Evolutionary conservation across 169 alveolate species (phyloP).

Genomic region (Plasmodium berghei): DNA sequence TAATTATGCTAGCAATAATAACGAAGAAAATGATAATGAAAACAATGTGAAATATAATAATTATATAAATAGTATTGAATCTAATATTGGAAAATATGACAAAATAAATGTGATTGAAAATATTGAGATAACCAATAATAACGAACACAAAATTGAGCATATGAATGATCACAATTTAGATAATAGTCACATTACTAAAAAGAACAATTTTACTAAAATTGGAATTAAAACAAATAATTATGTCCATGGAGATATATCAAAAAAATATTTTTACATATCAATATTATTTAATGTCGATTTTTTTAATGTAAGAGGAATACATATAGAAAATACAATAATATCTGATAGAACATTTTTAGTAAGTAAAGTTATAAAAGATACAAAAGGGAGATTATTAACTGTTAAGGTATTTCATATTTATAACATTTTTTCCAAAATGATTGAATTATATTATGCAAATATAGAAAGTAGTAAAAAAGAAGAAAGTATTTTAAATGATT

Average conservation of each 20-base stretch:
- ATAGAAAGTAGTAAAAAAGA: constrained; percentile 7
- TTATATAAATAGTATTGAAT: neutral
- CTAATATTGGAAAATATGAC: neutral
- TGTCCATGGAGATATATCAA: constrained; percentile 1
- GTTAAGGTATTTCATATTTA: constrained; percentile 57
- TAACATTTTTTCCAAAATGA: constrained; percentile 60
- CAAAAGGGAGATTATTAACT: constrained; percentile 40
- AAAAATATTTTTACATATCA: constrained; percentile 40
- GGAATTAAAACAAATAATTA: neutral
- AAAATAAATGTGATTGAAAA: neutral
- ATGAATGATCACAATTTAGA: too few species aligned
- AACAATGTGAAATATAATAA: neutral
- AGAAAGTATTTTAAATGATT: constrained; percentile 2
- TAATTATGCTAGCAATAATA: neutral
- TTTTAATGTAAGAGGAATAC: constrained; percentile 58
- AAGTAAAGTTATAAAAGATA: constrained; percentile 38
- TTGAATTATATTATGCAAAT: constrained; percentile 37
- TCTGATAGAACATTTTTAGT: constrained; percentile 35
- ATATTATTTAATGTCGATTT: constrained; percentile 45
- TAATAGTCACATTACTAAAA: too few species aligned
- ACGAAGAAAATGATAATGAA: neutral
- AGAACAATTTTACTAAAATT: too few species aligned
- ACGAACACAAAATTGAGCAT: too few species aligned
- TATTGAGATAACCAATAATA: too few species aligned
- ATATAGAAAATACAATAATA: constrained; percentile 59